Percentiles rank a stretch among this genome's conserved stretches.
These are phyloP conservation scores for Dryadomyces quercivorus DNA, from an alignment of 2,329 filamentous ascomycete species.

Conservation along the genomic window DNA sequence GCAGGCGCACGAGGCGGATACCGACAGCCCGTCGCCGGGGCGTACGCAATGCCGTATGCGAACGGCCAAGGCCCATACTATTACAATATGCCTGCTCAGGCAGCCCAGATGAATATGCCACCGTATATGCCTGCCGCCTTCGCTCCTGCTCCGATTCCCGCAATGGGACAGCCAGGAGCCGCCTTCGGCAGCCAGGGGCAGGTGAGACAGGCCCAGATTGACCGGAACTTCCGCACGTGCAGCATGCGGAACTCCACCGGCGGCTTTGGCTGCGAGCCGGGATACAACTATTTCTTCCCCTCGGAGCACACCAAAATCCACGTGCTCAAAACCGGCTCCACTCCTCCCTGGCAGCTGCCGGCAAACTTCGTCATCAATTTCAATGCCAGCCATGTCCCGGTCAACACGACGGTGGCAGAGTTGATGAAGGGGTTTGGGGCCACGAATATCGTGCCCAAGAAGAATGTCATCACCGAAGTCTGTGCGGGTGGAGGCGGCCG, in stretches of 20 bases:
- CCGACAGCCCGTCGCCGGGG: too few species aligned
- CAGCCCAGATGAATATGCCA: slow-evolving; percentile 13
- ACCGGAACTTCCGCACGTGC: slow-evolving; percentile 34
- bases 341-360: slow-evolving; percentile 40
- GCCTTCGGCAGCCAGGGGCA: neutral
- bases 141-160: neutral
- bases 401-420: slow-evolving; percentile 38
- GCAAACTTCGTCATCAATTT: slow-evolving; percentile 30
- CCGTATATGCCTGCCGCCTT: neutral
- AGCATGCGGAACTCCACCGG: slow-evolving; percentile 46
- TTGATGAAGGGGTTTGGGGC: slow-evolving; percentile 48
- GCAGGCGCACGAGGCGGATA: neutral
- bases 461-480: slow-evolving; percentile 47
- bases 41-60: neutral
- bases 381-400: slow-evolving; percentile 39
- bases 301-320: slow-evolving; percentile 46
- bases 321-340: slow-evolving; percentile 35
- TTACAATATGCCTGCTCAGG: neutral
- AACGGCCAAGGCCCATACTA: neutral
- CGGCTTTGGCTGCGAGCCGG: slow-evolving; percentile 45
- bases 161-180: neutral
- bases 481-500: slow-evolving; percentile 39
- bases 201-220: slow-evolving; percentile 25
- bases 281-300: slow-evolving; percentile 52
- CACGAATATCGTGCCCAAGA: slow-evolving; percentile 32